These are phyloP conservation scores for Bromus sterilis DNA, from an alignment of 176 grass and related monocot genomes.

Conservation along the genomic window DNA sequence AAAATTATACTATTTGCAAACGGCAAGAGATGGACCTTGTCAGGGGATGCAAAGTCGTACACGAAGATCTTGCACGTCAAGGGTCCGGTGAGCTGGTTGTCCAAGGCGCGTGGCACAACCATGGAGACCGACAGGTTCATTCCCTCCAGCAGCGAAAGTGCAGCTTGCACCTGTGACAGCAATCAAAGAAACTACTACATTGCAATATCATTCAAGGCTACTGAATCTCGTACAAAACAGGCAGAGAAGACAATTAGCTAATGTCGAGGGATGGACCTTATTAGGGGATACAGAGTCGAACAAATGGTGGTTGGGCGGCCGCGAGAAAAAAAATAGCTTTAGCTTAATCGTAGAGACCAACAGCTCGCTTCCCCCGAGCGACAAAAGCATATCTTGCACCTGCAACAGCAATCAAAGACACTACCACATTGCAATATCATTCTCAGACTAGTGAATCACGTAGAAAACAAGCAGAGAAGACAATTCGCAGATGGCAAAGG, in stretches of 20 bases:
- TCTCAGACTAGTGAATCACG: too few species aligned
- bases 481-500: too few species aligned
- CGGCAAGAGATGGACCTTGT: constrained; percentile 44
- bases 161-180: constrained; percentile 77
- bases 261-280: constrained; percentile 37
- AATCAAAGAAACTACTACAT: background rate
- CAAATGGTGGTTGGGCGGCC: constrained; percentile 32
- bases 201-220: background rate
- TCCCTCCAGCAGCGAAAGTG: constrained; percentile 75
- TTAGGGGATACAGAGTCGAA: constrained; percentile 95
- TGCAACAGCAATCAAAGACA: too few species aligned
- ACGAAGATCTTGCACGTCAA: constrained; percentile 92
- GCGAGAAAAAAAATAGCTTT: background rate
- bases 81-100: constrained; percentile 68
- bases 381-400: too few species aligned
- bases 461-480: too few species aligned
- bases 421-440: too few species aligned
- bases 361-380: too few species aligned
- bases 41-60: constrained; percentile 74
- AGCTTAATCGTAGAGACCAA: background rate
- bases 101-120: background rate
- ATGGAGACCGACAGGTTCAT: constrained; percentile 27
- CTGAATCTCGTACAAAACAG: background rate
- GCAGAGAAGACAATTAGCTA: background rate
- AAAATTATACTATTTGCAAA: background rate